These are phyloP conservation scores for Afroboletus lepidellus DNA, from an alignment of 1,284 basidiomycete genomes.

Conservation along the genomic window DNA sequence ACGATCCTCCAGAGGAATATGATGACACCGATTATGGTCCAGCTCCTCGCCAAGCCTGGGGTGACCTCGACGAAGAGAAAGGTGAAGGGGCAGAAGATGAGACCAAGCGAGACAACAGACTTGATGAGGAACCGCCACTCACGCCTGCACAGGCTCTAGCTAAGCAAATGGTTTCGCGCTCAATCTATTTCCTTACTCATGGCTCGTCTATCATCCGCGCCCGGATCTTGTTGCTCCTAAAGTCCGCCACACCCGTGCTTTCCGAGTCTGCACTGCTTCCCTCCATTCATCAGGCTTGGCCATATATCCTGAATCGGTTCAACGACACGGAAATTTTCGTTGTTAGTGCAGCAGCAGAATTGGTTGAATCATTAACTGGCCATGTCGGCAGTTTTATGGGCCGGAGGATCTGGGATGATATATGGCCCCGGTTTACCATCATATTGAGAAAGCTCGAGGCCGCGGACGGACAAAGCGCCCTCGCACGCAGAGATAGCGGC, in stretches of 20 bases:
- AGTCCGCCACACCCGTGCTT: conserved; percentile 72
- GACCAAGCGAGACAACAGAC: conserved; percentile 25
- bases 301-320: conserved; percentile 82
- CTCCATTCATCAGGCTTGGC: conserved; percentile 84
- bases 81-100: conserved; percentile 26
- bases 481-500: conserved; percentile 52
- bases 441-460: conserved; percentile 60
- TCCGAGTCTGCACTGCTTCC: conserved; percentile 76
- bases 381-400: conserved; percentile 83
- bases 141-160: conserved; percentile 74
- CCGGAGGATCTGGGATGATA: conserved; percentile 79
- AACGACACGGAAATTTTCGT: conserved; percentile 74
- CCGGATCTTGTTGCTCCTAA: conserved; percentile 73
- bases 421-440: conserved; percentile 78
- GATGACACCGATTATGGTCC: conserved; percentile 55
- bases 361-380: conserved; percentile 67
- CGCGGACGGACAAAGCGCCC: conserved; percentile 61
- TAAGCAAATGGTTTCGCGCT: conserved; percentile 81
- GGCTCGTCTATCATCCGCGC: conserved; percentile 79
- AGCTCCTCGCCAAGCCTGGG: conserved; percentile 59
- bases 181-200: conserved; percentile 89
- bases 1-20: conserved; percentile 36
- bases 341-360: conserved; percentile 65
- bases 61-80: conserved; percentile 31
- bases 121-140: conserved; percentile 46